Evolutionary conservation across 805 yeast species (phyloP).

Genomic region (Saccharomycopsis microspora): DNA sequence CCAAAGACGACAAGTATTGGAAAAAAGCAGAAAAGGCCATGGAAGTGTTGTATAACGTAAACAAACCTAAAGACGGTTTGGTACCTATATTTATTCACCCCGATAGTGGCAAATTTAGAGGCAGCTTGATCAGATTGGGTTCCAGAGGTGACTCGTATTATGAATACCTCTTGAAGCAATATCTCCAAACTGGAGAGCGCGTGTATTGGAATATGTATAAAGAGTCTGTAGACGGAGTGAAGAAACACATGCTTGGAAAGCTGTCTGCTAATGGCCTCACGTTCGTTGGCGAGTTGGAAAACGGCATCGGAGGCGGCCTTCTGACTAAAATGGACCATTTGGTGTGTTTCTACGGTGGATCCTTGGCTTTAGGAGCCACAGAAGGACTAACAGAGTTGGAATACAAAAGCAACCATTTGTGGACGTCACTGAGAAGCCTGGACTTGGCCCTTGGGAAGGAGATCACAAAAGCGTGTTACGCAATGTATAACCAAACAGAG

Average conservation of each 20-base stretch:
- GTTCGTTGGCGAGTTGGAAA: constrained; percentile 67
- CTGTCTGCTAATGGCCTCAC: constrained; percentile 43
- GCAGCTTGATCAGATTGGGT: constrained; percentile 63
- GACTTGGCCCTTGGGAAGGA: constrained; percentile 67
- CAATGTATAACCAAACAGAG: constrained; percentile 61
- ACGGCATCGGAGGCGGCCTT: constrained; percentile 50
- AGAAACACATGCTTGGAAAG: constrained; percentile 46
- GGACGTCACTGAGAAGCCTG: constrained; percentile 47
- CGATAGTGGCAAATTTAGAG: constrained; percentile 58
- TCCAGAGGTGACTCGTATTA: constrained; percentile 91
- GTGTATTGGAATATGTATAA: constrained; percentile 66
- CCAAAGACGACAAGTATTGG: constrained; percentile 78
- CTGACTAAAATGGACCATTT: constrained; percentile 83
- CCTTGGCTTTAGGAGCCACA: constrained; percentile 83
- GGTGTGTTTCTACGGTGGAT: constrained; percentile 86
- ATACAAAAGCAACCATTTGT: constrained; percentile 42
- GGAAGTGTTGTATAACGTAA: constrained; percentile 52
- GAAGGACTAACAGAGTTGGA: constrained; percentile 47
- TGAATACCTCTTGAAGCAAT: constrained; percentile 80
- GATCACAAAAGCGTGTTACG: constrained; percentile 70
- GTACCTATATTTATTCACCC: constrained; percentile 77
- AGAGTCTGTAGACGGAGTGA: constrained; percentile 69
- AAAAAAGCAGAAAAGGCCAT: constrained; percentile 63
- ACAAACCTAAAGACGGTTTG: constrained; percentile 53
- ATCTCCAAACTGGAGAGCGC: constrained; percentile 60